Evolutionary conservation across 805 yeast genomes (phyloP).

Genomic region (Hanseniaspora lachancei): DNA sequence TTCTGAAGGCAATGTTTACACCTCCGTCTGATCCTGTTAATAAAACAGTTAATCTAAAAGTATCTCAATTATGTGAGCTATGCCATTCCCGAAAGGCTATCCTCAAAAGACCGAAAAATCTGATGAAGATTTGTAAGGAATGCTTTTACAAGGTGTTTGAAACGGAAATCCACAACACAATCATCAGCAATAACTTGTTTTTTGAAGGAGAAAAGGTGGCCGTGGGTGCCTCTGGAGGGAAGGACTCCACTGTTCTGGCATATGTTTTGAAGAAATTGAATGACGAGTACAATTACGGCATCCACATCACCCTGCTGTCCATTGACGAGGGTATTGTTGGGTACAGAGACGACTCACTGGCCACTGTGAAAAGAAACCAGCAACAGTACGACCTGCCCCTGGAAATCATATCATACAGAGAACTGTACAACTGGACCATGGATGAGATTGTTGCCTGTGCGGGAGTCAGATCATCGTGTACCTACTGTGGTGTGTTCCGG

Average conservation of each 20-base stretch:
- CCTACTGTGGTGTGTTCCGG: conserved; percentile 94
- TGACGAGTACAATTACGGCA: conserved; percentile 77
- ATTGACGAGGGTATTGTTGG: conserved; percentile 97
- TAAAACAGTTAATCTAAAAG: conserved; percentile 21
- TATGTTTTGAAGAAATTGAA: conserved; percentile 74
- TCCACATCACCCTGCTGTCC: conserved; percentile 68
- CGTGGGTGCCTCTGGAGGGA: conserved; percentile 98
- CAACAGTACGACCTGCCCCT: conserved; percentile 69
- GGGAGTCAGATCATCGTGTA: conserved; percentile 86
- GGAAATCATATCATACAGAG: conserved; percentile 72
- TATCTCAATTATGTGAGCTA: conserved; percentile 56
- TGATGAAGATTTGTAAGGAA: conserved; percentile 75
- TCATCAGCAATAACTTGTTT: conserved; percentile 55
- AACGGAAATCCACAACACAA: conserved; percentile 88
- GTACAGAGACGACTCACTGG: conserved; percentile 90
- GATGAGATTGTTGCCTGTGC: conserved; percentile 93
- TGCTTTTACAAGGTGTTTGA: conserved; percentile 88
- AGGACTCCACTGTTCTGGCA: conserved; percentile 92
- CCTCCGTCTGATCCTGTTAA: conserved; percentile 28
- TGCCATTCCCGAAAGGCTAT: conserved; percentile 76
- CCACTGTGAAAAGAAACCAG: conserved; percentile 90
- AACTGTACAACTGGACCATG: conserved; percentile 95
- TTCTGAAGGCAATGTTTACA: conserved; percentile 14
- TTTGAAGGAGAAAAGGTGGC: conserved; percentile 77
- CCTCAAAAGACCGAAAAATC: conserved; percentile 81